Evolutionary conservation across 2,329 filamentous ascomycete genomes (phyloP).

Genomic region (Xylaria digitata): DNA sequence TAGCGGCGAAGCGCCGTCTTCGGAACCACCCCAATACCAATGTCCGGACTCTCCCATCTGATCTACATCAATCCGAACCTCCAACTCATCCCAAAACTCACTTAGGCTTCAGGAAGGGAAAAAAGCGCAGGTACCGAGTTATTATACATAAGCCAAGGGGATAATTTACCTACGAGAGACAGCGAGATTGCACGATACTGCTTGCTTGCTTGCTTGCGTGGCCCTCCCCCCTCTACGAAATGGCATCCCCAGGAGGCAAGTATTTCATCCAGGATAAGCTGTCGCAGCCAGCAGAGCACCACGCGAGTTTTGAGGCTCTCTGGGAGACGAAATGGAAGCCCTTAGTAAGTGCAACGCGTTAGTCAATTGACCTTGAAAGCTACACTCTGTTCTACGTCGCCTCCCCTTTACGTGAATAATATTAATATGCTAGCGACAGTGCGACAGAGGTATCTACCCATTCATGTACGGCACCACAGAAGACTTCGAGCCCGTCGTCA

Average conservation of each 20-base stretch:
- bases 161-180: too few species aligned
- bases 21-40: too few species aligned
- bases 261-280: conserved; percentile 49
- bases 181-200: too few species aligned
- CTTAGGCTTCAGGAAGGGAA: too few species aligned
- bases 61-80: too few species aligned
- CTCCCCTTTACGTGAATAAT: neutral
- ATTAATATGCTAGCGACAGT: conserved; percentile 35
- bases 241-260: conserved; percentile 46
- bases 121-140: neutral
- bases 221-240: conserved; percentile 11
- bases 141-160: too few species aligned
- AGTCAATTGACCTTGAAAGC: neutral
- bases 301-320: conserved; percentile 46
- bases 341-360: conserved; percentile 34
- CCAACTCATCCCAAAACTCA: too few species aligned
- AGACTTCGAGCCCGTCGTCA: conserved; percentile 51
- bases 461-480: conserved; percentile 50
- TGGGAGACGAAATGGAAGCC: conserved; percentile 50
- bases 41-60: too few species aligned
- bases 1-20: too few species aligned
- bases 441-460: conserved; percentile 51
- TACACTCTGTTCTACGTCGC: neutral
- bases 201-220: too few species aligned
- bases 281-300: conserved; percentile 40